These are phyloP conservation scores for Wallemia ichthyophaga DNA, from an alignment of 1,284 basidiomycete genomes.

Conservation along the genomic window DNA sequence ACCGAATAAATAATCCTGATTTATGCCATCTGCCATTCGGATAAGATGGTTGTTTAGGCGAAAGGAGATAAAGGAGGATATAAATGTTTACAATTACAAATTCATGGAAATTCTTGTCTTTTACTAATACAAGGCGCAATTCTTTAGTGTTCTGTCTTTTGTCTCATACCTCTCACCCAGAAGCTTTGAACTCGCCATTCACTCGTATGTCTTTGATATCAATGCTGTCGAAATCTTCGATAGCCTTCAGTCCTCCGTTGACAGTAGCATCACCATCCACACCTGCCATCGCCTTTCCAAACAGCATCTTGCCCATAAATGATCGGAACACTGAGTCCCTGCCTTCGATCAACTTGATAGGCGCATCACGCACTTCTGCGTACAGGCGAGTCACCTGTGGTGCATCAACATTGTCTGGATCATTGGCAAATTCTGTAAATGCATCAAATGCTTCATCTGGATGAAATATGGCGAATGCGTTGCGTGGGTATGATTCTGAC, in stretches of 20 bases:
- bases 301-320: neutral
- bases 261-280: neutral
- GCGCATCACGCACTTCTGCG: neutral
- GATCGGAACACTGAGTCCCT: neutral
- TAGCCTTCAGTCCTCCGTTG: neutral
- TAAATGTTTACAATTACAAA: neutral
- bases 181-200: neutral
- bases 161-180: neutral
- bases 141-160: too few species aligned
- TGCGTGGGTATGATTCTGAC: neutral
- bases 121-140: neutral
- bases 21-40: neutral
- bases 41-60: neutral
- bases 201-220: neutral
- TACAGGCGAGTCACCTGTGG: neutral
- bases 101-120: neutral
- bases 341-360: neutral
- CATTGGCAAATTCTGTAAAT: neutral
- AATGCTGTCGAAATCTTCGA: neutral
- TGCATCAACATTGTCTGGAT: neutral
- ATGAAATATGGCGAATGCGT: neutral
- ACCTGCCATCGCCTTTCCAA: neutral
- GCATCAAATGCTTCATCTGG: neutral
- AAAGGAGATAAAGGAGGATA: neutral
- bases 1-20: slow-evolving; percentile 38